Evolutionary conservation across 371 early-diverging fungal species (phyloP).

Genomic region (Sporodiniella umbellata): DNA sequence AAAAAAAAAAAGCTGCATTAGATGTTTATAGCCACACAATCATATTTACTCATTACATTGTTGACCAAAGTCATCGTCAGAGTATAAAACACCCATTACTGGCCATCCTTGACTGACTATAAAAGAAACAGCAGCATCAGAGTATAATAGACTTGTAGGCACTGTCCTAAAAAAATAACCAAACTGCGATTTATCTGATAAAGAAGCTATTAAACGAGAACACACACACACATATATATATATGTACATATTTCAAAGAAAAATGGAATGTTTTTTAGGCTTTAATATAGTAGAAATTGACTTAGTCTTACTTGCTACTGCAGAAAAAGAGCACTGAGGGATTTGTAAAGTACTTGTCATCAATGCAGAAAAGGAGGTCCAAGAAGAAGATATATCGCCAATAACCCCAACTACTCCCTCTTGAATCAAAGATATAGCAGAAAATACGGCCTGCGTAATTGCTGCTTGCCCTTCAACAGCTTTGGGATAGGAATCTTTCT

Average conservation of each 20-base stretch:
- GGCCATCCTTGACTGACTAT: conserved; percentile 55
- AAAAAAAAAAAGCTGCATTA: neutral
- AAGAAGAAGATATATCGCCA: conserved; percentile 60
- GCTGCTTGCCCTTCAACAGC: conserved; percentile 41
- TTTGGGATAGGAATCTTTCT: conserved; percentile 57
- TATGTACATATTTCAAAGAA: no score
- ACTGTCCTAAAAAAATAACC: conserved; percentile 57
- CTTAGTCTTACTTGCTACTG: conserved; percentile 55
- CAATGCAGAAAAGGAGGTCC: conserved; percentile 52
- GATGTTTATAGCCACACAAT: neutral
- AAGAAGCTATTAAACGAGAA: conserved; percentile 36
- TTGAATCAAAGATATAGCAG: conserved; percentile 54
- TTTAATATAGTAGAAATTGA: no score
- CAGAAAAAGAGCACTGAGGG: conserved; percentile 62
- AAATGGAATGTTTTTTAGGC: no score
- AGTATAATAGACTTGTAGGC: conserved; percentile 51
- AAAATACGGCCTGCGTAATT: conserved; percentile 53
- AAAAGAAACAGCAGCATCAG: conserved; percentile 52
- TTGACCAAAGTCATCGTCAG: conserved; percentile 50
- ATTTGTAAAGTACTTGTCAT: conserved; percentile 59
- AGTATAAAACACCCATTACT: conserved; percentile 47
- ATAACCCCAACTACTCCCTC: conserved; percentile 55
- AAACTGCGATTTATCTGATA: conserved; percentile 57
- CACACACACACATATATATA: no score
- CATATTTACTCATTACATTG: conserved; percentile 30